Evolutionary conservation across 148 eudicot species (phyloP).

Genomic region (Amaranthus hypochondriacus): DNA sequence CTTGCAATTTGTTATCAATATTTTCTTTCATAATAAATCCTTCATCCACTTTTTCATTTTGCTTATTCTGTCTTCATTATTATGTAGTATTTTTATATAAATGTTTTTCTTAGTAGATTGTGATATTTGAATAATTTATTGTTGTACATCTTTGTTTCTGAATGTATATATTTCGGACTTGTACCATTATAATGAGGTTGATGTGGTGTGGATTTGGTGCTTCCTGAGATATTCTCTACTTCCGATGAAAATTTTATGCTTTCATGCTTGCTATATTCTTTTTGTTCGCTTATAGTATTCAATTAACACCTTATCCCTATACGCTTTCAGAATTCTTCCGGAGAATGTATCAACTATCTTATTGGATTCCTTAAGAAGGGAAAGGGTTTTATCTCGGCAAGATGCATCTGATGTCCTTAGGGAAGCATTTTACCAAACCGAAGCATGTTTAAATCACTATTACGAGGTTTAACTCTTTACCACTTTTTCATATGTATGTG

Average conservation of each 20-base stretch:
- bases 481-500: neutral
- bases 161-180: too few relatives aligned
- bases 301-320: neutral
- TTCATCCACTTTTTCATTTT: too few relatives aligned
- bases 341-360: slow-evolving; percentile 64
- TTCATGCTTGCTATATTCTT: neutral
- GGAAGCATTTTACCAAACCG: slow-evolving; percentile 77
- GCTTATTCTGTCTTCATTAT: too few relatives aligned
- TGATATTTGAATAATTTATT: too few relatives aligned
- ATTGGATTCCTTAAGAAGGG: slow-evolving; percentile 61
- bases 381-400: slow-evolving; percentile 57
- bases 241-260: neutral
- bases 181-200: neutral
- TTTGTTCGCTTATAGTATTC: neutral
- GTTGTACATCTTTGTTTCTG: too few relatives aligned
- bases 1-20: too few relatives aligned
- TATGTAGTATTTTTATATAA: too few relatives aligned
- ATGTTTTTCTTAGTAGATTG: too few relatives aligned
- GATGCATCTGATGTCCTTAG: slow-evolving; percentile 89
- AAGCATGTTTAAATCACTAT: slow-evolving; percentile 58
- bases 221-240: neutral
- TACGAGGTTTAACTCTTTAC: slow-evolving; percentile 62
- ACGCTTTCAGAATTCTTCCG: slow-evolving; percentile 61
- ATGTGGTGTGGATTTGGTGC: neutral
- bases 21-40: too few relatives aligned